phyloP scores from a whole-genome alignment of 169 alveolate species.

The Plasmodium vinckei region DNA sequence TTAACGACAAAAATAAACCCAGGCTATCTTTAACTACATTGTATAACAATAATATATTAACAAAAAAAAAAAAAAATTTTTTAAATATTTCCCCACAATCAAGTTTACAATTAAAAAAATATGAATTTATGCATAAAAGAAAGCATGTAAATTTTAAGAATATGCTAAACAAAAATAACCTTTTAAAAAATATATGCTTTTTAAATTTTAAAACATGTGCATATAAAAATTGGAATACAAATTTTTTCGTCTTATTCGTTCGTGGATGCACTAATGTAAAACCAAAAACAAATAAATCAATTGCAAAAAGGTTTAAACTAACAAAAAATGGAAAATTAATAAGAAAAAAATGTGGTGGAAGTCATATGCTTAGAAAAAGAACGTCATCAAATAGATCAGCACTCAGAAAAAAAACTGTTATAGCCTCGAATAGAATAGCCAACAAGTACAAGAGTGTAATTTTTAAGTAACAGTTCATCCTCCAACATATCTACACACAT shows the following conservation, averaged over 20 bases:
- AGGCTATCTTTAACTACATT: neutral
- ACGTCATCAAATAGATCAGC: constrained; percentile 59
- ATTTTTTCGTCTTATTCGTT: constrained; percentile 26
- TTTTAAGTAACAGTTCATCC: constrained; percentile 1
- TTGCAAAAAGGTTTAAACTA: constrained; percentile 87
- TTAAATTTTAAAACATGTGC: neutral
- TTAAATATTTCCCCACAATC: too few relatives aligned
- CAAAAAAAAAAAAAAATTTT: neutral
- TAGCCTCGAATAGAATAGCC: constrained; percentile 26
- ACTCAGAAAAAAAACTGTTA: constrained; percentile 43
- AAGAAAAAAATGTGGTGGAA: constrained; percentile 85
- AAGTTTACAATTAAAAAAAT: too few relatives aligned
- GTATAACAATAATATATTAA: constrained; percentile 1
- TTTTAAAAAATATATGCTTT: too few relatives aligned
- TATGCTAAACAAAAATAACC: too few relatives aligned
- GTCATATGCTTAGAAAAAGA: constrained; percentile 81
- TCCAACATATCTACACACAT: neutral
- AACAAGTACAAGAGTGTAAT: constrained; percentile 66
- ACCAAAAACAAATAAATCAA: constrained; percentile 88
- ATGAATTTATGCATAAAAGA: too few relatives aligned
- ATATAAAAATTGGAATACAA: constrained; percentile 8
- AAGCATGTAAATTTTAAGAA: too few relatives aligned
- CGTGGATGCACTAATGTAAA: constrained; percentile 83
- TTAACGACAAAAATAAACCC: neutral
- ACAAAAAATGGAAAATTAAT: constrained; percentile 89